These are phyloP conservation scores for Trichophyton simii DNA, from an alignment of 2,329 filamentous ascomycete genomes.

Conservation along the genomic window DNA sequence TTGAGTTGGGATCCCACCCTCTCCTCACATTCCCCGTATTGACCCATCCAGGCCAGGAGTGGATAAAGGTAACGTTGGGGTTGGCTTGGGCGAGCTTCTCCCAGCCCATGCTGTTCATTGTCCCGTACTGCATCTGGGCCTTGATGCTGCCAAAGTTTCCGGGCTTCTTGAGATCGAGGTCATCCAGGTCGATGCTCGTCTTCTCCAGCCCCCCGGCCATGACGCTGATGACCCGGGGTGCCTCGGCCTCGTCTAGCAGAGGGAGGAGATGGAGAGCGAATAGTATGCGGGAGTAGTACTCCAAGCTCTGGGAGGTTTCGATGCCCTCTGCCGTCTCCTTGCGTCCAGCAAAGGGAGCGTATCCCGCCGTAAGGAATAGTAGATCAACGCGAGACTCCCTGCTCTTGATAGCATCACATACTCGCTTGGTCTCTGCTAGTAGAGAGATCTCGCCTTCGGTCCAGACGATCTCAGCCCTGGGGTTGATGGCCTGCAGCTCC, in stretches of 20 bases:
- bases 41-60: slow-evolving; percentile 27
- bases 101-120: slow-evolving; percentile 23
- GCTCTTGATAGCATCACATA: not conserved
- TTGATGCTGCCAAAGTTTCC: slow-evolving; percentile 19
- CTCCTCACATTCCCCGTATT: slow-evolving; percentile 19
- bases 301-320: slow-evolving; percentile 30
- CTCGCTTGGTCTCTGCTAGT: slow-evolving; percentile 29
- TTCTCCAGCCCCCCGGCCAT: slow-evolving; percentile 24
- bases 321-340: slow-evolving; percentile 33
- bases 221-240: slow-evolving; percentile 26
- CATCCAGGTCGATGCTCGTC: slow-evolving; percentile 21
- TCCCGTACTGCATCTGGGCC: slow-evolving; percentile 22
- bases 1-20: not conserved
- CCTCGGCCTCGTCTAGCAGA: slow-evolving; percentile 22
- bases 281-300: slow-evolving; percentile 36
- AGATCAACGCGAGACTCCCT: slow-evolving; percentile 33
- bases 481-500: slow-evolving; percentile 27
- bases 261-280: slow-evolving; percentile 33
- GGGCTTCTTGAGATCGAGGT: slow-evolving; percentile 23
- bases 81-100: slow-evolving; percentile 25
- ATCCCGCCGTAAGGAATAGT: slow-evolving; percentile 36
- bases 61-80: slow-evolving; percentile 24
- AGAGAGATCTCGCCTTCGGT: slow-evolving; percentile 35
- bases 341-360: slow-evolving; percentile 30
- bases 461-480: slow-evolving; percentile 34